Base-by-base conservation (phyloP, 208 protist genomes). In the Leishmania braziliensis region DNA sequence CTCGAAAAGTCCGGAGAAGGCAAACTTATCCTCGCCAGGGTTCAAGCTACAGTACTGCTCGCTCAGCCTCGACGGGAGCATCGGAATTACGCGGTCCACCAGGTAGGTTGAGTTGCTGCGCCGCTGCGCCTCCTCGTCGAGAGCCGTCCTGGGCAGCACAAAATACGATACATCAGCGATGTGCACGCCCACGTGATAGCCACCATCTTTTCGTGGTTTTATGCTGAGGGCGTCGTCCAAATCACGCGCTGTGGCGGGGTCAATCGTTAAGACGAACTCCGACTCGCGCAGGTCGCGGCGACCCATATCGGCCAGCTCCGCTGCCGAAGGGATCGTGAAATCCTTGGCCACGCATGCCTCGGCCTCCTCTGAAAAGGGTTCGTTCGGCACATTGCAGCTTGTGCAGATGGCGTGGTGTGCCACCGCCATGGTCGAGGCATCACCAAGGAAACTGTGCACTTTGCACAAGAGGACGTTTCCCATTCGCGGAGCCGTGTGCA, bases 141-240 rank as follows among this genome's bases (percentile, higher is more conserved):
- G 79, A 18, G 93, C 65, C 2, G 88, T 92, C 46, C 86, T 84
- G 3, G 86, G 86, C 65, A 83, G 71, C 60, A 98, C 96, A 90
- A 98, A 98, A 75, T 91, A 85, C 18, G 96, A 93, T 4, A 99
- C 97, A 84, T 99, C 97, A 0, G 97, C 97, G 80, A 99, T 99
- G 88, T 99, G 97, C n/a, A 99, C 96, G 16, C 96, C 97, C 68
- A 99, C 91, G 81, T 95, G 93, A 79, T 94, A 97, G 56, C 82
- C 81, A 10, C 78, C 71, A 36, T 83, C 71, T 23, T 23, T 75
- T 43, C 79, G 84, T 1, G 78, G 69, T 6, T 81, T 84, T 20
- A 96, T 96, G 73, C 93, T 97, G 12, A 98, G 86, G 3, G 95
- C 95, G 75, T 98, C 95, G 80, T 98, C 95, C 56, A 98, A 85